Evolutionary conservation across 441 rosid genomes (phyloP), one percentile per base, ranked within the genome.

Genomic region (Heliophila coronopifolia): DNA sequence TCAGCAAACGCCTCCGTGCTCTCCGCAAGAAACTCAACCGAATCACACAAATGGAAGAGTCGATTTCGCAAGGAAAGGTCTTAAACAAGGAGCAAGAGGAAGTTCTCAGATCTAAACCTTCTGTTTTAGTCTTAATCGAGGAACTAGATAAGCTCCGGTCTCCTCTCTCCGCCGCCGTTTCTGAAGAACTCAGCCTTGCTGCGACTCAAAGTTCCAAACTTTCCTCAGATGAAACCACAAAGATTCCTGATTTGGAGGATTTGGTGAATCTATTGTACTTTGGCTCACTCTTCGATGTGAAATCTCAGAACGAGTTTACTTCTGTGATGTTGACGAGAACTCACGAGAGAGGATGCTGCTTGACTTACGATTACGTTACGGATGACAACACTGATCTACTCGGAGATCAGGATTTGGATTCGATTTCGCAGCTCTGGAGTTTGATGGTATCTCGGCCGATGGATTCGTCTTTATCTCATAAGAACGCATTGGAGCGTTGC

Each of bases 1-100:
- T 91, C 73, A 87, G 66, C 89, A 91, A 91, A 60, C 98, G 96
- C 38, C 69, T 87, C 71, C 93, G 96, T 23, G 89, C 84, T 40
- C 91, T 85, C 35, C 86, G 90, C 26, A 87, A 91, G 79, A 91
- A 91, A 32, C 16, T 33, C 63, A 91, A 81, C 70, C 78, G 96
- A n/a, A 91, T 91, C 30, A 3, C 57, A 46, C 91, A 79, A 48
- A 77, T 85, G 95, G 98, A 91, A 51, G 91, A 84, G 42, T 56
- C 95, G 7, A 15, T 78, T 23, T 38, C 89, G 20, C 96, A 81
- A 26, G 98, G 98, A 0, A 91, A 84, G 60, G 14, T 75, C 40
- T 65, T 91, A 69, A 74, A 77, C 77, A 81, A 77, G 54, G 98
- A 87, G 57, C 96, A 91, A 48, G 80, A 83, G 19, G 95, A 91